phyloP scores from a whole-genome alignment of 208 protist genomes.

The Porcisia hertigi region DNA sequence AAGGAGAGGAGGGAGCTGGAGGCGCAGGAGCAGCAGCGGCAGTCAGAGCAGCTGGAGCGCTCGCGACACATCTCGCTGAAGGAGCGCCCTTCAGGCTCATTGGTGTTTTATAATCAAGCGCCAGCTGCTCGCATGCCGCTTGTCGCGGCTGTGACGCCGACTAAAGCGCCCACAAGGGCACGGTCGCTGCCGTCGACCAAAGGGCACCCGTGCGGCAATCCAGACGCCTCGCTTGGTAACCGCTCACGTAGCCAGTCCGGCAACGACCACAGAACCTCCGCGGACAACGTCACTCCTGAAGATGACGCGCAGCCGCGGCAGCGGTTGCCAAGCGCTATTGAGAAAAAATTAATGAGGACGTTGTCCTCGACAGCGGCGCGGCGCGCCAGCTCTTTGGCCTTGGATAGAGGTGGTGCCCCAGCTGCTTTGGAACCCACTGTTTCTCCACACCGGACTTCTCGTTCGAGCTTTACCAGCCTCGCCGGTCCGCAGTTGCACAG shows the following conservation, averaged over 20 bases:
- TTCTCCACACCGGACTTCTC: neutral
- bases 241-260: constrained; percentile 13
- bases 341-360: constrained; percentile 15
- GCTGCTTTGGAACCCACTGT: neutral
- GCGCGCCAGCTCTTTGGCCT: constrained; percentile 4
- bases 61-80: neutral
- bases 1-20: constrained; percentile 13
- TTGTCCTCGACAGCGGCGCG: constrained; percentile 17
- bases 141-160: constrained; percentile 1
- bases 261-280: neutral
- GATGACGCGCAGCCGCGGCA: neutral
- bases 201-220: neutral
- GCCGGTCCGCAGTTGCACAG: constrained; percentile 10
- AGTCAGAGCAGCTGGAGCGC: neutral
- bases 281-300: neutral
- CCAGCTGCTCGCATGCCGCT: neutral
- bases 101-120: neutral
- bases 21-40: constrained; percentile 33
- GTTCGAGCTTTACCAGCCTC: constrained; percentile 16
- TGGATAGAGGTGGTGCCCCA: neutral
- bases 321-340: constrained; percentile 10
- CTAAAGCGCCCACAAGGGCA: neutral
- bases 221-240: neutral
- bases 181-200: neutral
- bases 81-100: neutral